phyloP scores from a whole-genome alignment of 2,329 filamentous ascomycete species.

The Pseudocercospora cruenta region DNA sequence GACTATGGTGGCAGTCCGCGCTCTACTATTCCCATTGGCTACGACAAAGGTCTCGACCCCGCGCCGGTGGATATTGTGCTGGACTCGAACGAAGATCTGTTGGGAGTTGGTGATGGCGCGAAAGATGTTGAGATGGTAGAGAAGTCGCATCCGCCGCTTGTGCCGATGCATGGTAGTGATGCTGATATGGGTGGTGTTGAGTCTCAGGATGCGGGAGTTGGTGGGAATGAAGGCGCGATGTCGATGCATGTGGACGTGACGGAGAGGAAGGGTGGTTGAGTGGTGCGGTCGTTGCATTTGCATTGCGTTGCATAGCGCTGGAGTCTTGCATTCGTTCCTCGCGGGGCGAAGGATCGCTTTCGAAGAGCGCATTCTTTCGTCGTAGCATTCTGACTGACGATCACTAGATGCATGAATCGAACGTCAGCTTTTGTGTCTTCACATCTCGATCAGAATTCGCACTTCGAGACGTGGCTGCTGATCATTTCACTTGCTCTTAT shows the following conservation, averaged over 20 bases:
- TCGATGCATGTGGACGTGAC: constrained; percentile 13
- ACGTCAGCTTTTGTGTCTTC: too few species aligned
- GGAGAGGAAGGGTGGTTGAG: constrained; percentile 10
- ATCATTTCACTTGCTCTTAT: too few species aligned
- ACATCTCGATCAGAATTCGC: too few species aligned
- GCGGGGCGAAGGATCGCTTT: too few species aligned
- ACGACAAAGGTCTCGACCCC: constrained; percentile 1
- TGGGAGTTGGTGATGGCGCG: not conserved
- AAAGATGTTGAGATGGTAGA: constrained; percentile 34
- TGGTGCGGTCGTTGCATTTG: not conserved
- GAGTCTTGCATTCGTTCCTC: not conserved
- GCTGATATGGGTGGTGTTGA: constrained; percentile 22
- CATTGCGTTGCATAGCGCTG: not conserved
- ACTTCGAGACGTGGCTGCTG: too few species aligned
- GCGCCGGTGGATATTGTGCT: constrained; percentile 23
- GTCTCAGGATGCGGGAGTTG: constrained; percentile 21
- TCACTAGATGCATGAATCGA: too few species aligned
- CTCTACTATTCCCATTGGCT: not conserved
- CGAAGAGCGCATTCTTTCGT: too few species aligned
- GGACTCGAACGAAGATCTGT: not conserved
- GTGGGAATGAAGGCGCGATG: constrained; percentile 6
- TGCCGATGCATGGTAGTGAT: constrained; percentile 6
- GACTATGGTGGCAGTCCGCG: not conserved
- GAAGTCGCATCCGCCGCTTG: constrained; percentile 22
- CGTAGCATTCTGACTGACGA: too few species aligned